Base-by-base conservation (phyloP, 176 grass and related monocot species). In the Areca catechu region DNA sequence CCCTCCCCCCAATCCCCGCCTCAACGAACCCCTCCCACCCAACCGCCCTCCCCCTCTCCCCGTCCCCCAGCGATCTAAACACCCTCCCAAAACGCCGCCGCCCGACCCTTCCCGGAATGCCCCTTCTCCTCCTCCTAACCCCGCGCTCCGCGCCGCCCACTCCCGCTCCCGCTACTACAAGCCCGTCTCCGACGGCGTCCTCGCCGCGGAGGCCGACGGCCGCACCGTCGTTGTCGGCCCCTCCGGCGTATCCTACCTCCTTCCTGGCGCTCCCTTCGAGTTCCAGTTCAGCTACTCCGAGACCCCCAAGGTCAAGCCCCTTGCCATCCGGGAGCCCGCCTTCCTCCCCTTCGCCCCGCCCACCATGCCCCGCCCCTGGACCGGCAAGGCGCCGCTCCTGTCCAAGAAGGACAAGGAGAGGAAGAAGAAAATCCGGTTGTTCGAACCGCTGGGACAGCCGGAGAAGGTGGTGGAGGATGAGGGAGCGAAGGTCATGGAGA, bases 201-300 rank as follows among this genome's bases (percentile, higher is more conserved):
- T 85, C 57, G 55, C 80, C 37, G 74, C 67, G 15, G 81, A 83
- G 30, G 74, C 79, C n/a, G 22, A 30, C 15, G 83, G 84, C 16
- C 86, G 92, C 58, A 49, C 80, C 16, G 80, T 97, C 47, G 77
- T 97, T 1, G 78, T 97, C 28, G 83, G 86, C 0, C 83, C 77
- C 1, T 85, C 86, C 4, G 92, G 92, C 5, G 65, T 97, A 1
- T 85, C 86, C 4, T 97, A 85, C 78, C 80, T 78, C 16, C 80
- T 97, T 22, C 92, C 92, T 0, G 75, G 62, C 15, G 92, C 92
- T 19, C 92, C 92, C 15, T 97, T 97, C 57, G 92, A 97, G 54
- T 97, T 97, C 64, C 86, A 85, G 61, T 97, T 90, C 83, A 90
- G 86, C 73, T 97, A 97, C 72, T 97, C 92, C 50, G 92, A 97